These are phyloP conservation scores for Geotrichum klebahnii DNA, from an alignment of 1,139 yeast genomes.

Conservation along the genomic window DNA sequence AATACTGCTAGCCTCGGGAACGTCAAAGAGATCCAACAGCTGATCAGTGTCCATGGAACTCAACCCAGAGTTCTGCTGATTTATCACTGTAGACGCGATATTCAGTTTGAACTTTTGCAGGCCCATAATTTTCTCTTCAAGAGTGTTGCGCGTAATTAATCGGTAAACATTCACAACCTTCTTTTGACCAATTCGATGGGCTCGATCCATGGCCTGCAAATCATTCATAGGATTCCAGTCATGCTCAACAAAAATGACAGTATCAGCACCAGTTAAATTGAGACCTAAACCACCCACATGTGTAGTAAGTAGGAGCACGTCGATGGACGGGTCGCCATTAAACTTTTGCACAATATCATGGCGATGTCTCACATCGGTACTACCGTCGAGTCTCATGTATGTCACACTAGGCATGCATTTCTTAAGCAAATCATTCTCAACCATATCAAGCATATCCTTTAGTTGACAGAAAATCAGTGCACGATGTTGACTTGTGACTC, in stretches of 20 bases:
- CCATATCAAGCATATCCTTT: slow-evolving; percentile 96
- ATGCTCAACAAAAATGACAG: slow-evolving; percentile 96
- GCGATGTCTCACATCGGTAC: slow-evolving; percentile 87
- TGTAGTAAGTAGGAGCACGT: slow-evolving; percentile 83
- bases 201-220: slow-evolving; percentile 98
- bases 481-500: slow-evolving; percentile 90
- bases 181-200: slow-evolving; percentile 96
- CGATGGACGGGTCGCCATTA: slow-evolving; percentile 95
- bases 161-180: slow-evolving; percentile 94
- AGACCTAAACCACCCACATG: slow-evolving; percentile 98
- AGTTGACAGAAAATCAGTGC: slow-evolving; percentile 94
- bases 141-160: slow-evolving; percentile 82
- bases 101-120: slow-evolving; percentile 95
- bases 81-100: slow-evolving; percentile 91
- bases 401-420: slow-evolving; percentile 88
- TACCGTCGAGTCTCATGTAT: slow-evolving; percentile 91
- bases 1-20: slow-evolving; percentile 50
- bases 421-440: slow-evolving; percentile 79
- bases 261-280: slow-evolving; percentile 96
- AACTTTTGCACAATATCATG: slow-evolving; percentile 88
- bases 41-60: slow-evolving; percentile 97
- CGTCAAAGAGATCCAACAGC: slow-evolving; percentile 81
- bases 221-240: slow-evolving; percentile 99
- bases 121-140: slow-evolving; percentile 98
- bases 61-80: slow-evolving; percentile 92